A percentile compares a stretch with the other conserved stretches of the same genome.
phyloP scores from a whole-genome alignment of 352 stramenopile genomes.

The Nothophytophthora sp. region DNA sequence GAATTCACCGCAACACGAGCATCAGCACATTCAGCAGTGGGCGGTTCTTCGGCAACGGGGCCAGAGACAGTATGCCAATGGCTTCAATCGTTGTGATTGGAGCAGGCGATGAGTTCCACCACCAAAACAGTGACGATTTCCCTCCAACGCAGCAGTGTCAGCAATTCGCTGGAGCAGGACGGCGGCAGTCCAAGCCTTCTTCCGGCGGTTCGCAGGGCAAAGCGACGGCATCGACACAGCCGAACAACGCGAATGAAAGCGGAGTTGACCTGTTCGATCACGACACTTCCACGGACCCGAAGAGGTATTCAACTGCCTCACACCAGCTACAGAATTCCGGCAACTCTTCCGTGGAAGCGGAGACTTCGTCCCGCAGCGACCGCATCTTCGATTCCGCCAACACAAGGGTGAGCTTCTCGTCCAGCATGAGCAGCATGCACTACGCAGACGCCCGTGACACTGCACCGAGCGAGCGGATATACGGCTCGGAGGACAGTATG shows the following conservation, averaged over 20 bases:
- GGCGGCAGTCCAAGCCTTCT: neutral
- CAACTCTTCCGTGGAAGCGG: constrained; percentile 1
- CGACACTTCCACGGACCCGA: neutral
- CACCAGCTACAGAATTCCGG: constrained; percentile 7
- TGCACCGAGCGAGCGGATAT: neutral
- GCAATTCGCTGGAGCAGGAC: neutral
- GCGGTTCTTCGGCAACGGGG: neutral
- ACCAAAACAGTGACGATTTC: constrained; percentile 4
- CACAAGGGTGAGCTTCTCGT: constrained; percentile 31
- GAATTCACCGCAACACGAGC: neutral
- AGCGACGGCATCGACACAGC: no score
- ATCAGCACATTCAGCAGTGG: neutral
- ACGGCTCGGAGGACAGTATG: constrained; percentile 7
- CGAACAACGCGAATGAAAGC: neutral
- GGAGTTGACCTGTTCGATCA: neutral
- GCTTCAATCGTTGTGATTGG: constrained; percentile 29
- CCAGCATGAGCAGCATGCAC: constrained; percentile 22
- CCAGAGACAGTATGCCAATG: constrained; percentile 10
- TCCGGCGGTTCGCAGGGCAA: no score
- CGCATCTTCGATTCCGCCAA: constrained; percentile 22
- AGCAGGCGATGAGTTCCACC: constrained; percentile 15
- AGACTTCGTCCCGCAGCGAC: constrained; percentile 1
- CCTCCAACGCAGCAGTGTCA: constrained; percentile 1
- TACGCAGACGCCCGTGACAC: neutral
- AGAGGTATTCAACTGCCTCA: neutral